A percentile compares a stretch with the other conserved stretches of the same genome.
These are phyloP conservation scores for Conoideocrella luteorostrata DNA, from an alignment of 2,329 filamentous ascomycete genomes.

Conservation along the genomic window DNA sequence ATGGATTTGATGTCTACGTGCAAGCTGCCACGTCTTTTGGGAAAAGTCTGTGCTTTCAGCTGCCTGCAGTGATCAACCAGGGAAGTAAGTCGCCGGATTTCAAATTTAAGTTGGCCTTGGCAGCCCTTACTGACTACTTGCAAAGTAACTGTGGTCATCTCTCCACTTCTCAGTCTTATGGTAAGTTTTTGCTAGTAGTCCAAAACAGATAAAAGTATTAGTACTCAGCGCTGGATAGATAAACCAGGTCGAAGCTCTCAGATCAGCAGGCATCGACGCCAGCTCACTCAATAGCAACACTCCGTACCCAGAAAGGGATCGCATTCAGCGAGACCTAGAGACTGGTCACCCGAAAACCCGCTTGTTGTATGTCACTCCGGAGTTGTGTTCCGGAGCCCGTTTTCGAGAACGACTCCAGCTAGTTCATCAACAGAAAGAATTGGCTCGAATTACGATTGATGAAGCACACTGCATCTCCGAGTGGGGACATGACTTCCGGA, in stretches of 20 bases:
- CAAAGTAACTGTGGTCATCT: conserved; percentile 81
- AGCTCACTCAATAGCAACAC: conserved; percentile 85
- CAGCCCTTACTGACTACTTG: conserved; percentile 8
- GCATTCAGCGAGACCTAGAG: conserved; percentile 73
- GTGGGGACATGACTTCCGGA: conserved; percentile 98
- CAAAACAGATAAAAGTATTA: background rate
- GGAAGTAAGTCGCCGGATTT: conserved; percentile 57
- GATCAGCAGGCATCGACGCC: conserved; percentile 67
- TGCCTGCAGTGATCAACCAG: conserved; percentile 80
- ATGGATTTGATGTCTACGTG: conserved; percentile 84
- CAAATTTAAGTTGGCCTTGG: background rate
- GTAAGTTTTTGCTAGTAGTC: conserved; percentile 32
- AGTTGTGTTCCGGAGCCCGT: conserved; percentile 69
- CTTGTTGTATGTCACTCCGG: conserved; percentile 88
- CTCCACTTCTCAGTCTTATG: conserved; percentile 85
- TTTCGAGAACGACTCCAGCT: conserved; percentile 70
- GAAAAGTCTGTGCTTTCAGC: conserved; percentile 88
- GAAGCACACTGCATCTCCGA: conserved; percentile 97
- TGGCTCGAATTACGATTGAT: conserved; percentile 84
- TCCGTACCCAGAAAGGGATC: conserved; percentile 52
- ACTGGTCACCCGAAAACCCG: conserved; percentile 79
- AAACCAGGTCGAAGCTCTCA: conserved; percentile 82
- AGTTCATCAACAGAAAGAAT: conserved; percentile 72
- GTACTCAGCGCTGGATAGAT: conserved; percentile 44
- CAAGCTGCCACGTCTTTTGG: conserved; percentile 89